phyloP scores from a whole-genome alignment of 768 basidiomycete genomes.

The Boletus patriciae region DNA sequence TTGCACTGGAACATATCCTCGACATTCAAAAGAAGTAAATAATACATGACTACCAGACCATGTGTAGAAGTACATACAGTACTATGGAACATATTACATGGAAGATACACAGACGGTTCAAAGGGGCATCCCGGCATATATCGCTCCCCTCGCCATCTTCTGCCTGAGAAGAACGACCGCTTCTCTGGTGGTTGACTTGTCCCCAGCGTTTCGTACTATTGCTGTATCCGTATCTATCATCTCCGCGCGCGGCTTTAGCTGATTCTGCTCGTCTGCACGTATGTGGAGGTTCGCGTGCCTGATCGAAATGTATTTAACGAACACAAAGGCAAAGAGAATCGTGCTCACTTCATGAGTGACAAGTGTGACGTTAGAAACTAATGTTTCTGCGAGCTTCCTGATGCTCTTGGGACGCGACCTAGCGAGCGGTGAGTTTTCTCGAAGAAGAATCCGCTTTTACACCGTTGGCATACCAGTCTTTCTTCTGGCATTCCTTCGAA shows the following conservation, averaged over 20 bases:
- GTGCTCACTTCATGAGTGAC: slow-evolving; percentile 1
- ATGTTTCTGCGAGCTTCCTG: slow-evolving; percentile 13
- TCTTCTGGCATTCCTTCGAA: slow-evolving; percentile 22
- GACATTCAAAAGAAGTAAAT: background rate
- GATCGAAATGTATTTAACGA: background rate
- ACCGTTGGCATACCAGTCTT: slow-evolving; percentile 11
- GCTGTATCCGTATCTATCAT: slow-evolving; percentile 20
- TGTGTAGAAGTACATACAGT: background rate
- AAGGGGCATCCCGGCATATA: slow-evolving; percentile 4
- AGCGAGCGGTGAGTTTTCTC: background rate
- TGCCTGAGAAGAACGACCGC: slow-evolving; percentile 8
- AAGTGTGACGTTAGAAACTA: slow-evolving; percentile 8
- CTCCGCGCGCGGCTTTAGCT: slow-evolving; percentile 11
- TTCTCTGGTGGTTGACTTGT: background rate
- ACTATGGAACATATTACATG: background rate
- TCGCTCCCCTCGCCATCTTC: slow-evolving; percentile 14
- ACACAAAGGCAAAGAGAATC: too few relatives aligned
- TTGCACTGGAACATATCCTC: too few relatives aligned
- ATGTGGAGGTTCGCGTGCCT: slow-evolving; percentile 18
- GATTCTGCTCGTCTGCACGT: slow-evolving; percentile 17
- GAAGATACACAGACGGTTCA: background rate
- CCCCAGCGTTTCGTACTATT: slow-evolving; percentile 4
- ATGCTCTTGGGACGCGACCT: slow-evolving; percentile 20
- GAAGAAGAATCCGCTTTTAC: too few relatives aligned
- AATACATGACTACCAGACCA: background rate